Percentiles rank a stretch among this genome's conserved stretches.
Conservation (phyloP, 2,329 filamentous ascomycete species). For the Alternaria novae-zelandiae region DNA sequence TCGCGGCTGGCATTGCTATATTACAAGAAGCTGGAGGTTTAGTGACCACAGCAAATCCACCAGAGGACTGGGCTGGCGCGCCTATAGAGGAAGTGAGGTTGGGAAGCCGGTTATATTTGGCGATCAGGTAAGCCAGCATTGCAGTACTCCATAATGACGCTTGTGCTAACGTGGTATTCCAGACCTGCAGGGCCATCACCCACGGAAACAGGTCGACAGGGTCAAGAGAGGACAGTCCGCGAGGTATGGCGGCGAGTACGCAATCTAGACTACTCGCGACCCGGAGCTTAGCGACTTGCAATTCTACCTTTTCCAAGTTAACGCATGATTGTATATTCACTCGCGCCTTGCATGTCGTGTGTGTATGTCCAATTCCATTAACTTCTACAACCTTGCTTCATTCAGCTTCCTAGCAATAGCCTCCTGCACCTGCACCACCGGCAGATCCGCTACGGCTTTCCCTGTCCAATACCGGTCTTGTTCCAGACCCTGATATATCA, state of each 20-base stretch:
- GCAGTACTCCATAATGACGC: neutral
- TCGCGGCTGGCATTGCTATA: slow-evolving; percentile 76
- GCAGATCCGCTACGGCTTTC: slow-evolving; percentile 62
- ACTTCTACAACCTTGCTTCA: slow-evolving; percentile 30
- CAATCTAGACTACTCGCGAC: slow-evolving; percentile 70
- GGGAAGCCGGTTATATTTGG: slow-evolving; percentile 73
- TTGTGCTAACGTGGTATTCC: neutral
- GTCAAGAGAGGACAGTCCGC: slow-evolving; percentile 72
- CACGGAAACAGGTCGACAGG: slow-evolving; percentile 68
- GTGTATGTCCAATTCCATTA: neutral
- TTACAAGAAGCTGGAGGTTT: slow-evolving; percentile 76
- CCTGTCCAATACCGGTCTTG: slow-evolving; percentile 71
- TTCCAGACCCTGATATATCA: slow-evolving; percentile 79
- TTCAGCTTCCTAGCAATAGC: slow-evolving; percentile 52
- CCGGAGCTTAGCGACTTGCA: slow-evolving; percentile 53
- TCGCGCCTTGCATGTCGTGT: neutral
- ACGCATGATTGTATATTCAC: neutral
- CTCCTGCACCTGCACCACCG: slow-evolving; percentile 65
- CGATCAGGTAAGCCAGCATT: slow-evolving; percentile 61
- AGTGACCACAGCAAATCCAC: slow-evolving; percentile 76
- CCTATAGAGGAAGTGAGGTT: slow-evolving; percentile 66
- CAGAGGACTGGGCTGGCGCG: slow-evolving; percentile 61
- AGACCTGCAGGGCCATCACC: slow-evolving; percentile 69
- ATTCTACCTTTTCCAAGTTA: neutral
- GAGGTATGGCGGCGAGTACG: slow-evolving; percentile 76